phyloP scores from a whole-genome alignment of 2,329 filamentous ascomycete species.

The Penicillium sp. region DNA sequence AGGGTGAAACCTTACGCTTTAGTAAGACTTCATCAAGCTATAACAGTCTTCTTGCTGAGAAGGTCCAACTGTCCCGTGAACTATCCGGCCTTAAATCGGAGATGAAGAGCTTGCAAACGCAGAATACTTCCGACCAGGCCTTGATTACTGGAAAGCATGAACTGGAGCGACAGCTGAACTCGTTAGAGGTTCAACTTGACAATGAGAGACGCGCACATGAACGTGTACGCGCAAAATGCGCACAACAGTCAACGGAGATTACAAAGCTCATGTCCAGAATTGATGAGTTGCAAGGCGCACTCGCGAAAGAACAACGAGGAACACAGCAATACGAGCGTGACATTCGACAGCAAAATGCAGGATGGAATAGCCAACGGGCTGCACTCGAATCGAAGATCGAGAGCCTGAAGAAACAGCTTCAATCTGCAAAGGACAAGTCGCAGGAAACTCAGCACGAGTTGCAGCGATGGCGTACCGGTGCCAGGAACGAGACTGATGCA shows the following conservation, averaged over 20 bases:
- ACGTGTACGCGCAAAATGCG: conserved; percentile 44
- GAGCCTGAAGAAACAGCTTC: conserved; percentile 63
- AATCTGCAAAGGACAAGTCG: conserved; percentile 64
- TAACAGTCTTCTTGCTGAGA: conserved; percentile 62
- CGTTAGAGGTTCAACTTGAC: conserved; percentile 73
- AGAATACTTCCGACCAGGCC: conserved; percentile 57
- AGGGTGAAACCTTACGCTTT: conserved; percentile 68
- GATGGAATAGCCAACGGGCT: conserved; percentile 58
- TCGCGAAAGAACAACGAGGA: conserved; percentile 48
- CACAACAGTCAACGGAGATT: conserved; percentile 38
- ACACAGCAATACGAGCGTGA: conserved; percentile 46
- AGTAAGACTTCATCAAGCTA: conserved; percentile 63
- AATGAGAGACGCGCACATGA: conserved; percentile 68
- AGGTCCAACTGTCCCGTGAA: conserved; percentile 56
- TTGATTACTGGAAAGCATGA: conserved; percentile 72
- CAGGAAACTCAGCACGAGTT: conserved; percentile 56
- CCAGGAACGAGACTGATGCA: conserved; percentile 23
- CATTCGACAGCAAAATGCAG: conserved; percentile 51
- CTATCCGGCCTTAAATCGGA: conserved; percentile 55
- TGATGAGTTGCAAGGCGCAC: conserved; percentile 46
- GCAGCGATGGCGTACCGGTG: conserved; percentile 38
- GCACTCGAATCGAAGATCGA: conserved; percentile 65
- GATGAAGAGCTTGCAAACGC: conserved; percentile 56
- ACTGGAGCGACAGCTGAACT: conserved; percentile 69
- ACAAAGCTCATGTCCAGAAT: conserved; percentile 39